These are phyloP conservation scores for Bruguiera hainesii DNA, from an alignment of 441 rosid genomes.

Conservation along the genomic window DNA sequence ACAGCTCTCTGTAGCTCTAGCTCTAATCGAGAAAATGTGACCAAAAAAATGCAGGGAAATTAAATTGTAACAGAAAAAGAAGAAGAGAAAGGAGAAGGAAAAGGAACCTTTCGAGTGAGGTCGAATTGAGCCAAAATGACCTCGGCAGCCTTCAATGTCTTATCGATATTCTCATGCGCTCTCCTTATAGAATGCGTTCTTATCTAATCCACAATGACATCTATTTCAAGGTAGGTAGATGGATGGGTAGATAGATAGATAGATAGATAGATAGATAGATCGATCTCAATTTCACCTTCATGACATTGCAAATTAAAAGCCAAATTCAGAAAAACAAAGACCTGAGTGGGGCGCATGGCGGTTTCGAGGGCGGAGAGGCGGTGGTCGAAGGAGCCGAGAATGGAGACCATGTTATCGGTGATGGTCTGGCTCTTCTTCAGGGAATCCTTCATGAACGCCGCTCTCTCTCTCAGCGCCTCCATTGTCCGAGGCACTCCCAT, in stretches of 20 bases:
- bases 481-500: conserved; percentile 74
- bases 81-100: background rate
- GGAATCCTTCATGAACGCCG: conserved; percentile 62
- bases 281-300: too few relatives aligned
- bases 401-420: conserved; percentile 85
- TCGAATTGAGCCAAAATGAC: conserved; percentile 74
- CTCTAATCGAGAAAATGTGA: too few relatives aligned
- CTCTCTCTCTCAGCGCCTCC: conserved; percentile 70
- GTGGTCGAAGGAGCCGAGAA: conserved; percentile 93
- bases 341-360: conserved; percentile 99
- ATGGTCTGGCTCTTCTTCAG: conserved; percentile 81
- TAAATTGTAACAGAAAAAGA: background rate
- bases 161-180: conserved; percentile 93
- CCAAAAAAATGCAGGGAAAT: too few relatives aligned
- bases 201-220: conserved; percentile 36
- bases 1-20: too few relatives aligned
- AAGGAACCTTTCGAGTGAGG: conserved; percentile 53
- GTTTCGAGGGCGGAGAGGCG: conserved; percentile 98
- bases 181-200: conserved; percentile 87
- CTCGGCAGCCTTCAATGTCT: conserved; percentile 73
- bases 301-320: too few relatives aligned
- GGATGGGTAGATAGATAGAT: too few relatives aligned
- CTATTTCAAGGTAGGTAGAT: too few relatives aligned
- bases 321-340: background rate
- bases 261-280: too few relatives aligned